phyloP scores from a whole-genome alignment of 2,329 filamentous ascomycete species.

The Talaromyces funiculosus region DNA sequence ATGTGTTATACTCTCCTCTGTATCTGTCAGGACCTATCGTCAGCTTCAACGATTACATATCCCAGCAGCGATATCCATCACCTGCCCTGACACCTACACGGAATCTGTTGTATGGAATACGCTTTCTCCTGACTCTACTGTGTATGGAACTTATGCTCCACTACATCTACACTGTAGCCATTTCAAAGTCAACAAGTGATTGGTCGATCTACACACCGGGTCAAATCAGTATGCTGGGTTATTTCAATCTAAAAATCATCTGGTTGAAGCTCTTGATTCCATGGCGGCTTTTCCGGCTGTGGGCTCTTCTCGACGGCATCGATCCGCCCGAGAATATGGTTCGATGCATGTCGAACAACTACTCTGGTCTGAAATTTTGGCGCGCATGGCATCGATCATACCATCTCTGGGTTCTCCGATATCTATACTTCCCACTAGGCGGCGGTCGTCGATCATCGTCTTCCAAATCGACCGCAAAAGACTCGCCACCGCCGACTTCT shows the following conservation, averaged over 20 bases:
- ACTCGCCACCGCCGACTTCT: slow-evolving; percentile 12
- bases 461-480: slow-evolving; percentile 27
- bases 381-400: slow-evolving; percentile 91
- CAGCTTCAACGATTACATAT: slow-evolving; percentile 97
- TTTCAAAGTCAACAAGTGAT: slow-evolving; percentile 70
- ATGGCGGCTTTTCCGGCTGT: slow-evolving; percentile 98
- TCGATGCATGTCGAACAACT: slow-evolving; percentile 92
- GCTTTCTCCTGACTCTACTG: slow-evolving; percentile 73
- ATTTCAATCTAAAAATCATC: slow-evolving; percentile 93
- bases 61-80: slow-evolving; percentile 69
- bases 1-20: slow-evolving; percentile 83
- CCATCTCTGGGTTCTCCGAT: slow-evolving; percentile 90
- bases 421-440: slow-evolving; percentile 88
- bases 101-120: slow-evolving; percentile 73
- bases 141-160: slow-evolving; percentile 89
- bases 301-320: slow-evolving; percentile 82
- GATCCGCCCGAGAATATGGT: slow-evolving; percentile 98
- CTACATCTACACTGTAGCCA: slow-evolving; percentile 89
- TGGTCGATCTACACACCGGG: slow-evolving; percentile 82
- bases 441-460: slow-evolving; percentile 42
- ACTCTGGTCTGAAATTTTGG: slow-evolving; percentile 87
- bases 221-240: slow-evolving; percentile 84
- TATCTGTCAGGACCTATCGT: slow-evolving; percentile 91
- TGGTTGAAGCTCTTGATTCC: slow-evolving; percentile 92
- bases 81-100: slow-evolving; percentile 65